Conservation (phyloP, 2,329 filamentous ascomycete species). For the Hypoxylon sp. region DNA sequence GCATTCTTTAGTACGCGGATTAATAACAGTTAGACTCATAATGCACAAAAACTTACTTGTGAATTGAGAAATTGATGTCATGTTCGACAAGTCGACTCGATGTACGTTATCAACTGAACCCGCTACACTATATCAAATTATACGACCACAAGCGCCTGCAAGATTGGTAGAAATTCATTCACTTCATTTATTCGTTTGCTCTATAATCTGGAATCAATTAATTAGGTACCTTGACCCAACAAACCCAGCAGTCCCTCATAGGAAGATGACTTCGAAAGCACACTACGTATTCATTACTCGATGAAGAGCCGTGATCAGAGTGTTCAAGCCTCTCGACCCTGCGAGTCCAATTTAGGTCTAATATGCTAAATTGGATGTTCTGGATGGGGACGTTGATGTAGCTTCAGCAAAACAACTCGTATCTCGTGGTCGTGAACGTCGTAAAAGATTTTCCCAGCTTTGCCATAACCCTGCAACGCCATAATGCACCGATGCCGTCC, state of each 20-base stretch:
- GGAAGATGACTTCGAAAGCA: neutral
- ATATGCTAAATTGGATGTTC: conserved; percentile 5
- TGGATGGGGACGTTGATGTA: conserved; percentile 13
- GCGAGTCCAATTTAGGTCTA: neutral
- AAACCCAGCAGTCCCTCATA: neutral
- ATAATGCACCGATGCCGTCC: conserved; percentile 20
- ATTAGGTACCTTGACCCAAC: conserved; percentile 13
- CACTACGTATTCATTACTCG: conserved; percentile 21
- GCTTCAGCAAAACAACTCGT: conserved; percentile 17
- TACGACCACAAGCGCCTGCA: neutral
- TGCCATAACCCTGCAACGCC: conserved; percentile 34
- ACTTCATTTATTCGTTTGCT: conserved; percentile 2
- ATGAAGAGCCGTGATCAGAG: neutral
- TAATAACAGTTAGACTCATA: too few species aligned
- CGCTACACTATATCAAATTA: too few species aligned
- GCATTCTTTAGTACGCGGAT: neutral
- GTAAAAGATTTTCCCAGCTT: conserved; percentile 25
- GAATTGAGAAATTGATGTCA: neutral
- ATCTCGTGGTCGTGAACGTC: conserved; percentile 32
- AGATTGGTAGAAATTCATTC: neutral
- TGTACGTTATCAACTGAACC: too few species aligned
- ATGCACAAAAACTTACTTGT: neutral
- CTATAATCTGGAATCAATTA: conserved; percentile 10
- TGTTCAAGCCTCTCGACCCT: conserved; percentile 7
- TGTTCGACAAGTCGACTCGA: neutral